Evolutionary conservation across 768 basidiomycete genomes (phyloP).

Genomic region (Lactarius tabidus): DNA sequence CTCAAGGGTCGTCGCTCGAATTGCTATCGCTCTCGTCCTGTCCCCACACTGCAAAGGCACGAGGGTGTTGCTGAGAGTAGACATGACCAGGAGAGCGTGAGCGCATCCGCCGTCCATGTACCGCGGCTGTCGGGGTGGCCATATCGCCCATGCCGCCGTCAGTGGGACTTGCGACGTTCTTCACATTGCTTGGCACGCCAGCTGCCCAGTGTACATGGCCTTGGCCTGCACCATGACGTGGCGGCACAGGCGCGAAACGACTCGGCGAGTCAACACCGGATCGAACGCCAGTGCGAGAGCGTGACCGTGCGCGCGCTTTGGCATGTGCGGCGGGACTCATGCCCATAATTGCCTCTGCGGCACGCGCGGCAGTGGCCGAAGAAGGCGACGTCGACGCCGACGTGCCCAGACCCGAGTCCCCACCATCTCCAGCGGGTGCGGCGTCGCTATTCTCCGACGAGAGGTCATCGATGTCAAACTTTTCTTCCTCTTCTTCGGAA

Average conservation of each 20-base stretch:
- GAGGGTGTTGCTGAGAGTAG: conserved; percentile 35
- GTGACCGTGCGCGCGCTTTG: conserved; percentile 7
- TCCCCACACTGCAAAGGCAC: conserved; percentile 82
- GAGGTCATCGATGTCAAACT: conserved; percentile 88
- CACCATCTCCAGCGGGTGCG: neutral
- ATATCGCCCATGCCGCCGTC: conserved; percentile 9
- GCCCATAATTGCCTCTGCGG: conserved; percentile 25
- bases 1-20: conserved; percentile 60
- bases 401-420: neutral
- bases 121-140: conserved; percentile 20
- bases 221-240: conserved; percentile 9
- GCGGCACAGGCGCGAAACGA: conserved; percentile 18
- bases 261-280: conserved; percentile 25
- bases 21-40: conserved; percentile 87
- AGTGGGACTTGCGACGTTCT: neutral
- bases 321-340: conserved; percentile 13
- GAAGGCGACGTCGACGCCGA: conserved; percentile 10
- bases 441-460: conserved; percentile 34
- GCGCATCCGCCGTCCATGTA: conserved; percentile 29
- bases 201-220: conserved; percentile 19
- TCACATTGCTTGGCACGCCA: neutral
- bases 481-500: conserved; percentile 61
- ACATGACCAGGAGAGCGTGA: conserved; percentile 24
- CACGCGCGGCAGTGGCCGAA: conserved; percentile 13
- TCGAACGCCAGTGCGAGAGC: conserved; percentile 19